These are phyloP conservation scores for Nigrograna mackinnonii DNA, from an alignment of 2,329 filamentous ascomycete genomes.

Conservation along the genomic window DNA sequence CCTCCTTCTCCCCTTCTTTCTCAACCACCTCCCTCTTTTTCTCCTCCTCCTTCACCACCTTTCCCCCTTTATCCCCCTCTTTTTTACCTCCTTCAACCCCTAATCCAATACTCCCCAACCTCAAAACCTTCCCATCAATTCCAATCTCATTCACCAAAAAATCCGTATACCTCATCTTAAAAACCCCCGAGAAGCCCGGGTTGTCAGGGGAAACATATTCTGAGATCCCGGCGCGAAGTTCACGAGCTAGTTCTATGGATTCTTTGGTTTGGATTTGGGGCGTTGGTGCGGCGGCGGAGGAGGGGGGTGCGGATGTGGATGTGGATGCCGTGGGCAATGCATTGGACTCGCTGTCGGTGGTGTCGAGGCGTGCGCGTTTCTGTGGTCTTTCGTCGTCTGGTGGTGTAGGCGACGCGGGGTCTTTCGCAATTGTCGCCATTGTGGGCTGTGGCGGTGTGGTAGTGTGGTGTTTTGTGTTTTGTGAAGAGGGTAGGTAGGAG, in stretches of 20 bases:
- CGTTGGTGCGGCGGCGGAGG: slow-evolving; percentile 12
- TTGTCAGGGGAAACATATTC: slow-evolving; percentile 63
- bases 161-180: slow-evolving; percentile 83
- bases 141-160: slow-evolving; percentile 91
- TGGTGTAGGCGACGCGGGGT: not conserved
- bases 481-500: not conserved
- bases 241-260: slow-evolving; percentile 42
- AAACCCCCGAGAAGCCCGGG: slow-evolving; percentile 63
- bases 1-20: slow-evolving; percentile 10
- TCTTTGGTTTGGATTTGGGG: slow-evolving; percentile 17
- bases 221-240: slow-evolving; percentile 61
- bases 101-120: slow-evolving; percentile 58
- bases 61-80: slow-evolving; percentile 16
- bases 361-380: slow-evolving; percentile 38
- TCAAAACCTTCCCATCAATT: slow-evolving; percentile 73
- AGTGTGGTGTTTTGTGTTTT: not conserved
- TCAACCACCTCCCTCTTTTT: slow-evolving; percentile 20
- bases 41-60: slow-evolving; percentile 20
- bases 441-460: not conserved
- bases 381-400: slow-evolving; percentile 22
- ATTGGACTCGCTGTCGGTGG: slow-evolving; percentile 4
- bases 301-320: slow-evolving; percentile 8
- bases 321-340: slow-evolving; percentile 7
- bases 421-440: not conserved
- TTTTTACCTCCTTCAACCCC: slow-evolving; percentile 13